phyloP scores from a whole-genome alignment of 2,329 filamentous ascomycete genomes.

The Cytospora schulzeri region DNA sequence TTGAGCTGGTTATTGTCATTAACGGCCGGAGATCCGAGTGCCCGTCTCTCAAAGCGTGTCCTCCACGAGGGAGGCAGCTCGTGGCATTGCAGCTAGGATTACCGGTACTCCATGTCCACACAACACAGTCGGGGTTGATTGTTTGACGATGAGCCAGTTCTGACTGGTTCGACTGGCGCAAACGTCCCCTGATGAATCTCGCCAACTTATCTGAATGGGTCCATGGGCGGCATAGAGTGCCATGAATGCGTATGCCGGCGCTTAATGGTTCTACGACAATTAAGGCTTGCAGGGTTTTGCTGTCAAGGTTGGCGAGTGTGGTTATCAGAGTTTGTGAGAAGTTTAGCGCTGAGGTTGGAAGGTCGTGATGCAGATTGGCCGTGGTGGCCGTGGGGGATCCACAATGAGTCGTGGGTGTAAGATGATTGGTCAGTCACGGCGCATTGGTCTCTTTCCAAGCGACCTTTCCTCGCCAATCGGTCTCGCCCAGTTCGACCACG shows the following conservation, averaged over 20 bases:
- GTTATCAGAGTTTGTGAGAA: background rate
- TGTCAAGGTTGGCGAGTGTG: slow-evolving; percentile 1
- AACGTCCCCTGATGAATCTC: slow-evolving; percentile 24
- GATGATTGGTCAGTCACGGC: slow-evolving; percentile 15
- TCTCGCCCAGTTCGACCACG: slow-evolving; percentile 4
- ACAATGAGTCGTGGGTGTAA: slow-evolving; percentile 16
- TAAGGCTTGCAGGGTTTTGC: slow-evolving; percentile 1
- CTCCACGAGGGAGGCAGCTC: background rate
- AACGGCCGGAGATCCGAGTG: background rate
- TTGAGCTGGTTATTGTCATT: background rate
- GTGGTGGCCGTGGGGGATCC: background rate
- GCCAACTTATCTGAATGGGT: slow-evolving; percentile 20
- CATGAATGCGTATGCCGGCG: slow-evolving; percentile 20
- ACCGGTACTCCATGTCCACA: background rate
- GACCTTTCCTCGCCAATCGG: slow-evolving; percentile 24
- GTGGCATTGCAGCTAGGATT: background rate
- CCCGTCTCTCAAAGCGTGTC: background rate
- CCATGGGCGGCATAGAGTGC: slow-evolving; percentile 1
- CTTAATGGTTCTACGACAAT: slow-evolving; percentile 14
- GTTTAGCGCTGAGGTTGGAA: slow-evolving; percentile 9
- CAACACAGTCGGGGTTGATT: slow-evolving; percentile 3
- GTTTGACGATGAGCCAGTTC: slow-evolving; percentile 18
- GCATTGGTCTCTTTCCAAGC: slow-evolving; percentile 16
- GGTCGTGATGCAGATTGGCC: background rate
- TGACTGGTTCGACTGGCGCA: slow-evolving; percentile 28